A percentile compares a stretch with the other conserved stretches of the same genome.
These are phyloP conservation scores for Madurella mycetomatis DNA, from an alignment of 2,329 filamentous ascomycete genomes.

Conservation along the genomic window DNA sequence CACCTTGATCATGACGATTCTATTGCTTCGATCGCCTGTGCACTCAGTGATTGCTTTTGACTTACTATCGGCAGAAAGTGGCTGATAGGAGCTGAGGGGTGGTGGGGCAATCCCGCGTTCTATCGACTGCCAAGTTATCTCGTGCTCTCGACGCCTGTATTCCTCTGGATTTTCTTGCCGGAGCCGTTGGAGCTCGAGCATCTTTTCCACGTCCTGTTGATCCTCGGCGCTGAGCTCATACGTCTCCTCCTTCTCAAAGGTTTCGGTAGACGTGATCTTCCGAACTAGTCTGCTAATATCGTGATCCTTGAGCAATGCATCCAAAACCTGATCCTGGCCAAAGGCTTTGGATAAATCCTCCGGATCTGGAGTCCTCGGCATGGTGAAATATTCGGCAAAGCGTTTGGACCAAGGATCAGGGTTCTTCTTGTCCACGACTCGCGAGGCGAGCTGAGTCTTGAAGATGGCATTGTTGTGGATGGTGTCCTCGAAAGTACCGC, in stretches of 20 bases:
- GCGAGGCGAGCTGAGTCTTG: constrained; percentile 73
- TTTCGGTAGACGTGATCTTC: constrained; percentile 63
- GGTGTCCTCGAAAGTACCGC: constrained; percentile 73
- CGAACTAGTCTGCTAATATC: constrained; percentile 41
- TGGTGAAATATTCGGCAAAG: constrained; percentile 53
- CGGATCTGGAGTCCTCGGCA: constrained; percentile 45
- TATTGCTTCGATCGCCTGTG: background rate
- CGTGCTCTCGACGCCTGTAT: constrained; percentile 15
- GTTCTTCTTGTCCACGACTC: constrained; percentile 81
- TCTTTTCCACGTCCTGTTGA: constrained; percentile 46
- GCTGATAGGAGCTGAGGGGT: background rate
- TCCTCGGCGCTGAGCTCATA: constrained; percentile 62
- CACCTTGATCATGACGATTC: constrained; percentile 19
- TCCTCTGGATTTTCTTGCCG: constrained; percentile 21
- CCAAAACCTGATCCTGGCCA: constrained; percentile 62
- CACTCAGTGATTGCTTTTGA: constrained; percentile 3
- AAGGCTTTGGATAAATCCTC: constrained; percentile 35
- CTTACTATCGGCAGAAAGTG: constrained; percentile 15
- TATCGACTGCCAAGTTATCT: background rate
- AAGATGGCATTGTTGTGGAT: constrained; percentile 72
- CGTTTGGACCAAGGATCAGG: constrained; percentile 62
- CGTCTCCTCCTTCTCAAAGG: constrained; percentile 65
- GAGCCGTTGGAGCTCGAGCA: constrained; percentile 29
- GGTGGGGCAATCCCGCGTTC: background rate
- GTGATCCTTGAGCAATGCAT: constrained; percentile 39